These are phyloP conservation scores for Populus hybrid DNA, from an alignment of 441 rosid genomes.

Conservation along the genomic window DNA sequence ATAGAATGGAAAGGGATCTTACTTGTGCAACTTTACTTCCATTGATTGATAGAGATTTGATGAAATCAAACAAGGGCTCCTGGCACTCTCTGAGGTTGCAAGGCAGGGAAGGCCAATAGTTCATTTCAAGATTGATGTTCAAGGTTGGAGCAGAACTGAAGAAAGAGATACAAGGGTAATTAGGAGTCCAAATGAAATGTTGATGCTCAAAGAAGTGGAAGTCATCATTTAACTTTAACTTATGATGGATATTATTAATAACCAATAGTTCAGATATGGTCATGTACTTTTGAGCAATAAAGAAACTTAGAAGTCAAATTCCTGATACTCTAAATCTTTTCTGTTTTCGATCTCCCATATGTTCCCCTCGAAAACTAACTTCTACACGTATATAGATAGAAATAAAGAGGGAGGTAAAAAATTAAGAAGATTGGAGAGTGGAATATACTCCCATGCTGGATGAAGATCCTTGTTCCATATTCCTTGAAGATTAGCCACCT, in stretches of 20 bases:
- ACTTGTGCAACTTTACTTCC: conserved; percentile 84
- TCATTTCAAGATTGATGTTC: conserved; percentile 96
- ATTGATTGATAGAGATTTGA: conserved; percentile 57
- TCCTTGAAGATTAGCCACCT: conserved; percentile 88
- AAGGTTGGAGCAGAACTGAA: conserved; percentile 79
- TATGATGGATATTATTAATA: neutral
- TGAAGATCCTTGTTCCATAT: conserved; percentile 80
- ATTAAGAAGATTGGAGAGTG: neutral
- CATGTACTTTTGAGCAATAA: neutral
- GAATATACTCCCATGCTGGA: conserved; percentile 88
- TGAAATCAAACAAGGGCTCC: conserved; percentile 81
- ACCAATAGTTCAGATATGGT: neutral
- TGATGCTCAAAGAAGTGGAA: neutral
- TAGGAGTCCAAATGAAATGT: neutral
- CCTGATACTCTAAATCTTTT: neutral
- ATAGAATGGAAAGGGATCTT: conserved; percentile 12
- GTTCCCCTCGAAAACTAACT: neutral
- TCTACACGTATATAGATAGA: neutral
- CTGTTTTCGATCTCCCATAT: neutral
- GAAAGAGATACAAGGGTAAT: conserved; percentile 15
- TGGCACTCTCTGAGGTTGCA: conserved; percentile 86
- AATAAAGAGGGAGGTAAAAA: neutral
- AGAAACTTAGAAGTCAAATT: neutral
- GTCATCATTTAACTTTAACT: neutral
- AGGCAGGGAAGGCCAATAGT: conserved; percentile 90